Base-by-base conservation (phyloP, 2,329 filamentous ascomycete species). In the Sordariomycetes sp. region DNA sequence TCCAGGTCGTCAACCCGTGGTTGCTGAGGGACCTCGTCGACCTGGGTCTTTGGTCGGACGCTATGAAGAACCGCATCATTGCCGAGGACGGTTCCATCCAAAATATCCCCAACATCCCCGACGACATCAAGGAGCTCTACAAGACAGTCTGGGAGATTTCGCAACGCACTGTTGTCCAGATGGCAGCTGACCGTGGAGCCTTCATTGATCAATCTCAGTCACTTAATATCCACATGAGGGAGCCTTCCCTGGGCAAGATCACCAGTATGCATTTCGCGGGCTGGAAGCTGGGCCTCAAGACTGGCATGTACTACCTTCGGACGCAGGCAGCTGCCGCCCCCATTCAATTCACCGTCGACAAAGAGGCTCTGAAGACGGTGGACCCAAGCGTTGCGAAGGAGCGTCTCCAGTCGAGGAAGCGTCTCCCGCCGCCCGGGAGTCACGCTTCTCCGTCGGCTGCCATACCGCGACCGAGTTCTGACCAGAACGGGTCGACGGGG, bases 1-100 rank as follows among this genome's bases (percentile, higher is more conserved):
- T 99, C 84, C 94, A 99, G 76, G 90, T 99, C 57, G 94, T 99
- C 71, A 99, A 99, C 78, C 94, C 94, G 56, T 99, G 94, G 94
- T 76, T 99, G 61, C 84, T 99, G 60, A 96, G 96, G 80, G 94
- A 99, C 67, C 84, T 99, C 34, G 94, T 99, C 64, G 94, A 99
- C 68, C 89, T 96, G 77, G 94, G 94, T 60, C 80, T 99, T 52
- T 99, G 94, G 94, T 96, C 92, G 53, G 92, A 99, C 74, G 90
- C 90, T 76, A 99, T 99, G 94, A 99, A 99, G 86, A 99, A 99
- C 80, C 90, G 94, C 66, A 99, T 99, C 79, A 99, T 99, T 67
- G 87, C 94, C 59, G 92, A 96, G 61, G 89, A 89, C 64, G 94
- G 94, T 63, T 97, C 92, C 22, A 87, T 99, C 58, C 94, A 97